Percentiles rank a stretch among this genome's conserved stretches.
These are phyloP conservation scores for Diaporthe batatas DNA, from an alignment of 2,329 filamentous ascomycete genomes.

Conservation along the genomic window DNA sequence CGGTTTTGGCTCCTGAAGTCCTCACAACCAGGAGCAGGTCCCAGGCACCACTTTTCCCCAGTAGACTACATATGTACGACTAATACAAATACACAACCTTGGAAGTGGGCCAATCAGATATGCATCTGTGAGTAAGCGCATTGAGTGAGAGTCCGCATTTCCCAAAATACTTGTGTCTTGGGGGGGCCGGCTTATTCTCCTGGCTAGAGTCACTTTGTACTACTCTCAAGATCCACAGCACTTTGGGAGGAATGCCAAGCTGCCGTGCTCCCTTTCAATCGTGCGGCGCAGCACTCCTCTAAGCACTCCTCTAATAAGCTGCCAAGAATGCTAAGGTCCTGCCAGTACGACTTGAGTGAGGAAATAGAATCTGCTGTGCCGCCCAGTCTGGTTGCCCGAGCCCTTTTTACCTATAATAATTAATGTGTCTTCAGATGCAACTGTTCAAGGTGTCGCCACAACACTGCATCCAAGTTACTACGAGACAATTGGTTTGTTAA, in stretches of 20 bases:
- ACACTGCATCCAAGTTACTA: neutral
- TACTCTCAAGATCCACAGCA: neutral
- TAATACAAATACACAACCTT: no score
- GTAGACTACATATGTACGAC: neutral
- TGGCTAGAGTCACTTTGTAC: neutral
- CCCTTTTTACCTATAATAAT: neutral
- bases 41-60: neutral
- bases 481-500: neutral
- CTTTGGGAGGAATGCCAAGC: neutral
- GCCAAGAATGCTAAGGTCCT: neutral
- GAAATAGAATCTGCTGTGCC: neutral
- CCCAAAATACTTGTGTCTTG: slow-evolving; percentile 14
- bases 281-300: slow-evolving; percentile 19
- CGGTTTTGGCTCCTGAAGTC: neutral
- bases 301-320: neutral
- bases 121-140: slow-evolving; percentile 8
- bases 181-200: neutral
- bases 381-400: neutral
- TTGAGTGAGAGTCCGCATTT: neutral
- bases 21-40: neutral
- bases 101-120: neutral
- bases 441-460: neutral
- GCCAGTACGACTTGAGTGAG: neutral
- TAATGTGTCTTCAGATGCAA: neutral
- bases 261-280: neutral